These are phyloP conservation scores for Mycena crocata DNA, from an alignment of 768 basidiomycete genomes.

Conservation along the genomic window DNA sequence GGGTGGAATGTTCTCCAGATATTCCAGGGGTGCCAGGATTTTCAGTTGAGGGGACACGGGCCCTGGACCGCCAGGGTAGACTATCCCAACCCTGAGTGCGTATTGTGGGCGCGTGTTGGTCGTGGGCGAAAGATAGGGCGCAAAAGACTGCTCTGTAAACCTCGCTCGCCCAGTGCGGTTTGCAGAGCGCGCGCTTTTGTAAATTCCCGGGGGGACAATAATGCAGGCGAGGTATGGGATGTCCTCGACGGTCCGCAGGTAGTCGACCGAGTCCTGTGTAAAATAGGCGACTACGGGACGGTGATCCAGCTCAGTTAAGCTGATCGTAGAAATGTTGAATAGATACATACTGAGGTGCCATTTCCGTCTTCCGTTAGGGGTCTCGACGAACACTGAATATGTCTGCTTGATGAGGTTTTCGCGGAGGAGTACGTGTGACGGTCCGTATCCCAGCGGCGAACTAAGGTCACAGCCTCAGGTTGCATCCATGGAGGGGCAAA, in stretches of 20 bases:
- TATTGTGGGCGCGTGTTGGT: constrained; percentile 14
- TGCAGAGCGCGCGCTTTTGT: constrained; percentile 72
- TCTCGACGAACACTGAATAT: constrained; percentile 82
- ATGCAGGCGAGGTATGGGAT: constrained; percentile 64
- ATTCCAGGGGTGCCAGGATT: constrained; percentile 71
- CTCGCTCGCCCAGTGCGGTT: constrained; percentile 44
- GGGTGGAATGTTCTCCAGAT: constrained; percentile 69
- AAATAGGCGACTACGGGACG: constrained; percentile 76
- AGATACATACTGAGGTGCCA: constrained; percentile 80
- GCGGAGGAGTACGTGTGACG: constrained; percentile 46
- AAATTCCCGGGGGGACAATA: constrained; percentile 68
- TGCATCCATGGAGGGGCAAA: constrained; percentile 12
- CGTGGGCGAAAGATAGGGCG: not conserved
- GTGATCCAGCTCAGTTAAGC: constrained; percentile 25
- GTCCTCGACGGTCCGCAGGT: constrained; percentile 70
- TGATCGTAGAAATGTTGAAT: constrained; percentile 17
- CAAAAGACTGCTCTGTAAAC: constrained; percentile 16
- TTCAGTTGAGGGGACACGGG: not conserved
- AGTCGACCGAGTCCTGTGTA: constrained; percentile 69
- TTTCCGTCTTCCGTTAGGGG: constrained; percentile 72
- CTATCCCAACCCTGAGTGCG: too few species aligned
- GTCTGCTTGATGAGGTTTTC: constrained; percentile 80
- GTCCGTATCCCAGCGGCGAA: constrained; percentile 35
- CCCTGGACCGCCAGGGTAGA: too few species aligned
- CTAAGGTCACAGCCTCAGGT: constrained; percentile 31